Evolutionary conservation across 129 eudicot species (phyloP).

Genomic region (Escallonia herrerae): DNA sequence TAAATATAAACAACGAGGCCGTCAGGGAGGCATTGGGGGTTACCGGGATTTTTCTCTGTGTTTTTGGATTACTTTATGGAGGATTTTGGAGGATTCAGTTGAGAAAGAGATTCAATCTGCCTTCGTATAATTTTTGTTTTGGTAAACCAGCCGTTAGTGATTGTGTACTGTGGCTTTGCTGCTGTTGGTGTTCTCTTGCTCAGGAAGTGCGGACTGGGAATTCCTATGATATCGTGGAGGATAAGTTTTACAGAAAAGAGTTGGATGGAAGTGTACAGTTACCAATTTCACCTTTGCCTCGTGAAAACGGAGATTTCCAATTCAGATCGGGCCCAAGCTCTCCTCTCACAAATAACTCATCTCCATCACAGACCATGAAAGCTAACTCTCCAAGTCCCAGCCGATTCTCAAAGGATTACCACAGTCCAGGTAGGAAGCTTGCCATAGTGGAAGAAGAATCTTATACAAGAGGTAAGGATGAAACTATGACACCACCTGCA

Average conservation of each 20-base stretch:
- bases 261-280: slow-evolving; percentile 17
- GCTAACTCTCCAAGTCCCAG: slow-evolving; percentile 45
- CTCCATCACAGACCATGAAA: slow-evolving; percentile 13
- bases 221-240: slow-evolving; percentile 63
- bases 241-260: slow-evolving; percentile 49
- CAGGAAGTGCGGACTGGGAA: slow-evolving; percentile 96
- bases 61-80: slow-evolving; percentile 88
- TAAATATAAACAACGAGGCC: slow-evolving; percentile 68
- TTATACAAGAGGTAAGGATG: slow-evolving; percentile 28
- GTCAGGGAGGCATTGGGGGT: slow-evolving; percentile 67
- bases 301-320: slow-evolving; percentile 41
- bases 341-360: slow-evolving; percentile 28
- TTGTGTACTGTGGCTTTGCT: slow-evolving; percentile 84
- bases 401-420: slow-evolving; percentile 30
- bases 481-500: slow-evolving; percentile 57
- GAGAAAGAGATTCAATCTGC: slow-evolving; percentile 89
- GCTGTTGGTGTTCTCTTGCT: slow-evolving; percentile 97
- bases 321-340: slow-evolving; percentile 40
- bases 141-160: slow-evolving; percentile 68
- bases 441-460: slow-evolving; percentile 30
- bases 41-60: slow-evolving; percentile 70
- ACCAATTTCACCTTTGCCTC: slow-evolving; percentile 44
- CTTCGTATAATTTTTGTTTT: slow-evolving; percentile 54
- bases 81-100: slow-evolving; percentile 98
- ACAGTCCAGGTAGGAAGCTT: slow-evolving; percentile 30